Evolutionary conservation across 2,329 filamentous ascomycete species (phyloP), one percentile per base, ranked within the genome.

Genomic region (Xylariaceae sp.): DNA sequence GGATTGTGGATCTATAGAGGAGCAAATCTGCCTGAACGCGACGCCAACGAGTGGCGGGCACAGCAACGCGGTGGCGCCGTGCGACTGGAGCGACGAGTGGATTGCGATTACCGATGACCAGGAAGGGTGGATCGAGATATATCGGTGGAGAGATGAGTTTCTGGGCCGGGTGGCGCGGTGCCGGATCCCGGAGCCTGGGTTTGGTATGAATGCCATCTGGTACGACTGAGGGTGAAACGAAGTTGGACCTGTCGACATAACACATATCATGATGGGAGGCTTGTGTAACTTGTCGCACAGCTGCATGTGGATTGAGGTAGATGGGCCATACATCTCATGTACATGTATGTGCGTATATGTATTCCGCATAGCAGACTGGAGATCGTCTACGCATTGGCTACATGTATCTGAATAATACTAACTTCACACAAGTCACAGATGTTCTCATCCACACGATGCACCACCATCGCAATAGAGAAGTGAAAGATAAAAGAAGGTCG

Each of bases 141-240:
- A 95, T 67, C 77, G 89, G 47, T 95, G 89, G 87, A 78, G 86
- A 57, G 85, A 90, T 51, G 89, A 94, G 75, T 89, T 86, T 59
- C 71, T 95, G 46, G 85, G 82, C 2, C 75, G 89, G 3, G 89
- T 95, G 7, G 89, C 89, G 14, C 77, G 87, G 54, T 75, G 88
- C 55, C 83, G 89, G 58, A 84, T 95, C 35, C 83, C 84, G 6
- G 90, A 95, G 72, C 88, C 87, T n/a, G 90, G 90, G 1, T 95
- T 95, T 66, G 89, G 89, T 1, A 95, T 95, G 90, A 95, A 95
- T 71, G 89, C 89, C n/a, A 90, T 95, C 55, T 95, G 90, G 90
- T 94, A 94, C 68, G 87, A 95, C 70, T 89, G 59, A 47, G n/a
- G 15, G 18, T 11, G 18, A 10, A 22, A 44, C 7, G 27, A 12